Base-by-base conservation (phyloP, 371 early-diverging fungal species). In the Mucor saturninus region DNA sequence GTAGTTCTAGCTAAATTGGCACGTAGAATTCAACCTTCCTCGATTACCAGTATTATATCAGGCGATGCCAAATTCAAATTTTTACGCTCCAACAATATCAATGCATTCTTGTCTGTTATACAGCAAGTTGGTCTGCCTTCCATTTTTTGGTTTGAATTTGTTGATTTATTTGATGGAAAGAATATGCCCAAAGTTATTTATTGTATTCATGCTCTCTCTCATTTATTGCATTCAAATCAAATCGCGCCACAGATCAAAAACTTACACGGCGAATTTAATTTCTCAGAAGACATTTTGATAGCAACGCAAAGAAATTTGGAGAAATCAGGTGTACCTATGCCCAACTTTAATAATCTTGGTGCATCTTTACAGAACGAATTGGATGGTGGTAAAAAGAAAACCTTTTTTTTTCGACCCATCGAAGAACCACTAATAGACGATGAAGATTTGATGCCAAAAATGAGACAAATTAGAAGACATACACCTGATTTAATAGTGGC, bases 151-250 rank as follows among this genome's bases (percentile, higher is more conserved):
- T 99, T 99, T 81, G 99, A 99, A 74, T 81, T 97, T 66, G 95
- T 98, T 0, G 99, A 99, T 80, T 79, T 99, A 26, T 99, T 99
- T 77, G 99, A 99, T 64, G 91, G 93, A 77, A 99, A 99, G 73
- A 99, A 99, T 75, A 94, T 99, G 72, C 99, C 99, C 13, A 96
- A 96, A 72, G 99, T 99, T 9, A 96, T 99, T 62, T 99, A 99
- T 77, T 99, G 99, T 80, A 91, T 99, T 56, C 99, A 99, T 69
- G 99, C 99, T 0, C 88, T 99, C 43, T 91, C 95, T 77, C 98
- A 99, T 72, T 85, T 96, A 61, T 80, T 99, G 35, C 90, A 92
- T 7, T 83, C 87, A 56, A 87, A 89, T 66, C 92, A 93, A 10
- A 79, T 93, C 62, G 95, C 97, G 4, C 96, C 96, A 3, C 86